Conservation (phyloP, 192 early-diverging fungal genomes). For the Linnemannia elongata region DNA sequence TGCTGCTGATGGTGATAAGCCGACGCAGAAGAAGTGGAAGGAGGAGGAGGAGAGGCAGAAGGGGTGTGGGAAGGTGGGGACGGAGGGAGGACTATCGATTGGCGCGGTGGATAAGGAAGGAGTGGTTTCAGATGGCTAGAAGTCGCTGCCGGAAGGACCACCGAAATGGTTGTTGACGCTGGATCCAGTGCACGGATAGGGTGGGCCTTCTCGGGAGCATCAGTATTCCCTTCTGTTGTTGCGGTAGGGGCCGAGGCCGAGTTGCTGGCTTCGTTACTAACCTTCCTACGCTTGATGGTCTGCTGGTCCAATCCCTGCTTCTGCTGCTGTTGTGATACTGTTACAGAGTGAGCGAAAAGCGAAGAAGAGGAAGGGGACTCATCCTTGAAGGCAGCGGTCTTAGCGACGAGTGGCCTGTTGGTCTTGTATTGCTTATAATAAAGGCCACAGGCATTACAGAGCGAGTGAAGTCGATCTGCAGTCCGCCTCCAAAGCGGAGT, state of each 20-base stretch:
- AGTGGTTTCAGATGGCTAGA: constrained; percentile 35
- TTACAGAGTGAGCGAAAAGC: constrained; percentile 16
- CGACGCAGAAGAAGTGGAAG: background rate
- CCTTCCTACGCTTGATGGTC: constrained; percentile 29
- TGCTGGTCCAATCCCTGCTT: constrained; percentile 9
- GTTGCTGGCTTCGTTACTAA: constrained; percentile 4
- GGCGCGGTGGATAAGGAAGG: constrained; percentile 30
- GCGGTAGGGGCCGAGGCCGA: constrained; percentile 5
- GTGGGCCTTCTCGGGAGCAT: background rate
- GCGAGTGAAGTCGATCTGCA: constrained; percentile 75
- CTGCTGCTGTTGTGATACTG: background rate
- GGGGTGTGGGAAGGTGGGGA: background rate
- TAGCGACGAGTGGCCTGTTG: constrained; percentile 74
- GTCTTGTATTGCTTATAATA: constrained; percentile 95
- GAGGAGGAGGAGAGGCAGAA: background rate
- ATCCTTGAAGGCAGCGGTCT: constrained; percentile 58
- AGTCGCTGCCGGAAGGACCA: background rate
- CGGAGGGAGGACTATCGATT: background rate
- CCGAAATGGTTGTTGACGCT: constrained; percentile 7
- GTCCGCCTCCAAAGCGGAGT: constrained; percentile 95
- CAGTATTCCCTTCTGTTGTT: background rate
- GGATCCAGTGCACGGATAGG: constrained; percentile 12
- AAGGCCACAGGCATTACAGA: constrained; percentile 97
- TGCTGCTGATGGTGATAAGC: background rate
- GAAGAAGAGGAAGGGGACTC: constrained; percentile 72